A percentile compares a stretch with the other conserved stretches of the same genome.
Evolutionary conservation across 805 yeast species (phyloP).

Genomic region (Lipomyces orientalis): DNA sequence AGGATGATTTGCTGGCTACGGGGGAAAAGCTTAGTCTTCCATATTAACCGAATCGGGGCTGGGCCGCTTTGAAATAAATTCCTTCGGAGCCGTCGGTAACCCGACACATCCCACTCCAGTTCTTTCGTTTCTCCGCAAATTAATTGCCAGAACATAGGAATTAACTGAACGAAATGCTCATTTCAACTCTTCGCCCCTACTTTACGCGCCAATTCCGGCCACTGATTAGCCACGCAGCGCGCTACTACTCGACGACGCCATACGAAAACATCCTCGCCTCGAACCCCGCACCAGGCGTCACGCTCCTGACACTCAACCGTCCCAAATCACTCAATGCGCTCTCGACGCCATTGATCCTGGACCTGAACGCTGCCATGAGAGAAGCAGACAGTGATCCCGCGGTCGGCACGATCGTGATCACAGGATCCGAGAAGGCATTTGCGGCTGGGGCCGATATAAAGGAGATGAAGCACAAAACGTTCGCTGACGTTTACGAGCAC

Average conservation of each 20-base stretch:
- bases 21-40: too few relatives aligned
- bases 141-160: background rate
- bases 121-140: too few relatives aligned
- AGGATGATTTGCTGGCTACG: too few relatives aligned
- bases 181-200: background rate
- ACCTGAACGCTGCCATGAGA: conserved; percentile 48
- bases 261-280: conserved; percentile 50
- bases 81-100: too few relatives aligned
- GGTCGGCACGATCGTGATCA: conserved; percentile 55
- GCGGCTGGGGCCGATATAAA: conserved; percentile 65
- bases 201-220: background rate
- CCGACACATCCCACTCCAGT: too few relatives aligned
- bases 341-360: conserved; percentile 47
- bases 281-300: conserved; percentile 50
- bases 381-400: conserved; percentile 48
- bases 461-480: conserved; percentile 52
- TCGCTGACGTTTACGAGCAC: conserved; percentile 47
- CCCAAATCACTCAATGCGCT: conserved; percentile 55
- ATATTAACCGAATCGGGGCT: too few relatives aligned
- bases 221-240: background rate
- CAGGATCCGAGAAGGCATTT: conserved; percentile 55
- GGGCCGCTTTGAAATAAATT: too few relatives aligned
- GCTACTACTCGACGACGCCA: background rate
- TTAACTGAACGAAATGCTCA: background rate
- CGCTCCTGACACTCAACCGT: conserved; percentile 50